Conservation (phyloP, 805 yeast species). For the Spencermartinsiella europaea region DNA sequence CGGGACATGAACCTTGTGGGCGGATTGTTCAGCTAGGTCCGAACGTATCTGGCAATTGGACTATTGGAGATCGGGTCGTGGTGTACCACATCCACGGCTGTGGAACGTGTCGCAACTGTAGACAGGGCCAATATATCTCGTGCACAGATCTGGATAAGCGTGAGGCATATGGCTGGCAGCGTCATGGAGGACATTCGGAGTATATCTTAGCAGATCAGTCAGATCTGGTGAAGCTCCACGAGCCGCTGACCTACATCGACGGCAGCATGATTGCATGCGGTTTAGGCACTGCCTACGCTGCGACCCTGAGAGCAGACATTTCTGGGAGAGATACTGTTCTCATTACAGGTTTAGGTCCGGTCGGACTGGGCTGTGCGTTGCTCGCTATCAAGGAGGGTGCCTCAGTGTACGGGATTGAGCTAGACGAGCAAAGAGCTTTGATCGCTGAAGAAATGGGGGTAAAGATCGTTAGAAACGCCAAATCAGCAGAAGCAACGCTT, state of each 20-base stretch:
- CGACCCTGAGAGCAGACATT: conserved; percentile 13
- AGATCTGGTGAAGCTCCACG: conserved; percentile 10
- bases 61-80: conserved; percentile 10
- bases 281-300: conserved; percentile 14
- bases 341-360: conserved; percentile 16
- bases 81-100: conserved; percentile 17
- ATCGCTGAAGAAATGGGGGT: conserved; percentile 11
- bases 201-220: conserved; percentile 10
- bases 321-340: conserved; percentile 15
- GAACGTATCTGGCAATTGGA: conserved; percentile 10
- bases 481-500: conserved; percentile 3
- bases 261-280: conserved; percentile 17
- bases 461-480: conserved; percentile 3
- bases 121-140: conserved; percentile 11
- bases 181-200: conserved; percentile 14
- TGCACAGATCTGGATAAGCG: conserved; percentile 6
- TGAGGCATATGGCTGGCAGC: conserved; percentile 16
- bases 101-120: conserved; percentile 13
- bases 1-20: conserved; percentile 17
- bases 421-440: conserved; percentile 5
- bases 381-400: conserved; percentile 16
- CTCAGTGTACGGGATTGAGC: conserved; percentile 11
- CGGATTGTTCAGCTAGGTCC: conserved; percentile 12
- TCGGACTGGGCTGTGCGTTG: conserved; percentile 13
- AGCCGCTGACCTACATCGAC: conserved; percentile 13